These are phyloP conservation scores for Saccharomycopsis sp. DNA, from an alignment of 805 yeast species.

Conservation along the genomic window DNA sequence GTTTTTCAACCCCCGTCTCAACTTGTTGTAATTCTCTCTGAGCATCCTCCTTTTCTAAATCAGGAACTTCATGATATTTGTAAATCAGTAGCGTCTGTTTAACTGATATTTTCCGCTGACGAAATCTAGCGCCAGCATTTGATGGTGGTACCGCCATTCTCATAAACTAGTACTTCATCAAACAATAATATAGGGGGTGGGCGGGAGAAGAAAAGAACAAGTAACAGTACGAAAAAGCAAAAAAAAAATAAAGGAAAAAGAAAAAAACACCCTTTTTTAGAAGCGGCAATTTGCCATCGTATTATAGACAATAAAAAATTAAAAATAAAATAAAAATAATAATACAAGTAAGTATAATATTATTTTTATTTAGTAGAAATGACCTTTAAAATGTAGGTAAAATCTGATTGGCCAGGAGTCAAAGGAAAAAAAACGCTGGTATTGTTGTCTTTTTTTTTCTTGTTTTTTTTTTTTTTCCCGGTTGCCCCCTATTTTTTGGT, in stretches of 20 bases:
- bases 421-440: no score
- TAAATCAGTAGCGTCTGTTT: slow-evolving; percentile 78
- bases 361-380: background rate
- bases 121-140: slow-evolving; percentile 52
- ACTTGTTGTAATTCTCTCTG: slow-evolving; percentile 84
- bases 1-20: slow-evolving; percentile 97
- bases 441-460: no score
- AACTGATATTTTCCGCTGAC: slow-evolving; percentile 91
- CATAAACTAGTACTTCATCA: slow-evolving; percentile 2
- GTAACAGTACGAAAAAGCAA: background rate
- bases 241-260: background rate
- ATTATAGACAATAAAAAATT: background rate
- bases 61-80: slow-evolving; percentile 74
- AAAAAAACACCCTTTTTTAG: background rate
- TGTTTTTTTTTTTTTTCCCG: no score
- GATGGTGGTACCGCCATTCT: slow-evolving; percentile 20
- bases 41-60: slow-evolving; percentile 62
- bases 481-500: slow-evolving; percentile 1
- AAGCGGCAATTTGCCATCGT: background rate
- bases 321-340: background rate
- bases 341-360: background rate
- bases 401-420: background rate
- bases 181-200: slow-evolving; percentile 1
- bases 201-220: background rate
- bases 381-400: background rate